A percentile compares a stretch with the other conserved stretches of the same genome.
These are phyloP conservation scores for Vitis rotundifolia DNA, from an alignment of 164 flowering plant genomes.

Conservation along the genomic window DNA sequence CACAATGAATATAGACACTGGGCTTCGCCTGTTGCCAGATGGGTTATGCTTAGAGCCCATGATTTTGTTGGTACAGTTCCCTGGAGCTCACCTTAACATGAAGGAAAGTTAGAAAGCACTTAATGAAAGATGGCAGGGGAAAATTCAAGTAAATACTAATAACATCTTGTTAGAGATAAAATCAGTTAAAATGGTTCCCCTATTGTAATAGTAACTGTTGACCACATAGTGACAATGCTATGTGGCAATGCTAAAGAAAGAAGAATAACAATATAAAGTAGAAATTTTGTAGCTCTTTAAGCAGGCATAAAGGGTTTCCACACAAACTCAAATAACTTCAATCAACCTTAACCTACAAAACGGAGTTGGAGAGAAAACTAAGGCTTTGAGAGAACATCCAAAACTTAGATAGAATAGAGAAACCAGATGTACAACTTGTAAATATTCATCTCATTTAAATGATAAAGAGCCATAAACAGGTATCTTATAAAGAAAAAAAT, in stretches of 20 bases:
- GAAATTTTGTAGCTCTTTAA: background rate
- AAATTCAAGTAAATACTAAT: too few relatives aligned
- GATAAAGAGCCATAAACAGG: background rate
- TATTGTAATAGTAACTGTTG: too few relatives aligned
- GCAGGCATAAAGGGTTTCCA: background rate
- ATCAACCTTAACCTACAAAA: background rate
- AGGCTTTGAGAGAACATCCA: too few relatives aligned
- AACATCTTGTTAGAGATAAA: too few relatives aligned
- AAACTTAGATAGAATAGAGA: background rate
- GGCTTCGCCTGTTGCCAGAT: constrained; percentile 51
- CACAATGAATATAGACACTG: constrained; percentile 63
- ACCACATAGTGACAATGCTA: too few relatives aligned
- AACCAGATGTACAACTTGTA: background rate
- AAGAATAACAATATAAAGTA: too few relatives aligned
- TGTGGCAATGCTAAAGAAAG: too few relatives aligned
- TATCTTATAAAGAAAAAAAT: background rate
- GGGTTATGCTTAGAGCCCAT: constrained; percentile 67
- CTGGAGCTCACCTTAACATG: constrained; percentile 13
- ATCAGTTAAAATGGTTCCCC: too few relatives aligned
- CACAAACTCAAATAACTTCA: background rate
- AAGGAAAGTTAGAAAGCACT: constrained; percentile 9
- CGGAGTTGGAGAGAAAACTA: background rate
- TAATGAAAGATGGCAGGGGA: too few relatives aligned
- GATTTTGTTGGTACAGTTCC: constrained; percentile 8
- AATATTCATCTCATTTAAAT: background rate